Conservation (phyloP, 1,284 basidiomycete species). For the Cutaneotrichosporon mucoides region DNA sequence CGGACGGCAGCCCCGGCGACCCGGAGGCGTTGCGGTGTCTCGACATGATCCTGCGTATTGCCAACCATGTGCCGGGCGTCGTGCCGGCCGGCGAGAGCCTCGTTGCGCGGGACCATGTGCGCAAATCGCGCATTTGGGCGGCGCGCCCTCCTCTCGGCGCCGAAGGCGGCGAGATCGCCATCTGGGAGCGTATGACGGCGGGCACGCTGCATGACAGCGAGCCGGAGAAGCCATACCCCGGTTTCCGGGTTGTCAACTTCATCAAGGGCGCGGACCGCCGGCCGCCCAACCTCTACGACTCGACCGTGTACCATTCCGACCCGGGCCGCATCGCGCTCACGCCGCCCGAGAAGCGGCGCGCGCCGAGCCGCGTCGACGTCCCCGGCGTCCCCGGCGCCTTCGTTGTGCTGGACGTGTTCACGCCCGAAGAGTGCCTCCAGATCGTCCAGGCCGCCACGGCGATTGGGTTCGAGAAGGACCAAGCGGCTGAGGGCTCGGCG, state of each 20-base stretch:
- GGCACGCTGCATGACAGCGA: constrained; percentile 16
- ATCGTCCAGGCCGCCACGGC: constrained; percentile 53
- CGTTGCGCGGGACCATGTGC: constrained; percentile 17
- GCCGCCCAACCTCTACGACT: constrained; percentile 55
- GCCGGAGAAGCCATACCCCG: constrained; percentile 21
- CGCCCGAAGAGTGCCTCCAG: constrained; percentile 52
- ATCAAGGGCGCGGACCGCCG: constrained; percentile 49
- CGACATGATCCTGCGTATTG: constrained; percentile 55
- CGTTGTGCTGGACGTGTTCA: constrained; percentile 55
- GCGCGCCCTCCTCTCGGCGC: constrained; percentile 26
- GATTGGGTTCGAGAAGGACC: constrained; percentile 55
- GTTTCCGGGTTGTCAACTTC: constrained; percentile 36
- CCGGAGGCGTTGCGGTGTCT: constrained; percentile 52
- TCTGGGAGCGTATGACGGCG: constrained; percentile 40
- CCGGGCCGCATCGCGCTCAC: constrained; percentile 50
- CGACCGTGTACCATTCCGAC: constrained; percentile 53
- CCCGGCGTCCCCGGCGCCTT: constrained; percentile 53
- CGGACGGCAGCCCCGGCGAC: constrained; percentile 39
- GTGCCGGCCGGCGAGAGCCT: constrained; percentile 20
- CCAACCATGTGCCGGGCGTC: constrained; percentile 19
- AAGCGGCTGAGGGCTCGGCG: constrained; percentile 53
- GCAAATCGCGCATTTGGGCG: constrained; percentile 29
- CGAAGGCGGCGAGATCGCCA: constrained; percentile 28
- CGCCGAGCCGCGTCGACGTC: constrained; percentile 35
- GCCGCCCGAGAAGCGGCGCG: constrained; percentile 27